A percentile compares a stretch with the other conserved stretches of the same genome.
phyloP scores from a whole-genome alignment of 257 asterid species.

The Penstemon newberryi region DNA sequence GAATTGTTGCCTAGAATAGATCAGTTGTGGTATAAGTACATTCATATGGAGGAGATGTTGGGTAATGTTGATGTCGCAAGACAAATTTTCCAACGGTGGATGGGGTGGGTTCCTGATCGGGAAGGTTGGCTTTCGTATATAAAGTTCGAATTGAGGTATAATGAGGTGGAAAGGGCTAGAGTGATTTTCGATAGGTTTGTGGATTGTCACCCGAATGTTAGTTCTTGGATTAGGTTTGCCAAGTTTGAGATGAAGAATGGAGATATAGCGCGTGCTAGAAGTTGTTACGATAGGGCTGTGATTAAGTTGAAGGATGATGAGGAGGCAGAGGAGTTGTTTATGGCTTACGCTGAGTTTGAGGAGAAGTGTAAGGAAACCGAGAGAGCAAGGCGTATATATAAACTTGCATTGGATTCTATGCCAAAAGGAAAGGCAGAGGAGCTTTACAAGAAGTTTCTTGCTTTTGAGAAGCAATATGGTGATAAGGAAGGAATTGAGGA shows the following conservation, averaged over 20 bases:
- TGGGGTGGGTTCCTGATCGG: constrained; percentile 81
- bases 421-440: constrained; percentile 54
- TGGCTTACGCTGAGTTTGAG: constrained; percentile 53
- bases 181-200: constrained; percentile 67
- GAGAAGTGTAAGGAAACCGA: constrained; percentile 54
- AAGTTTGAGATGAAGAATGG: constrained; percentile 73
- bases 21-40: constrained; percentile 83
- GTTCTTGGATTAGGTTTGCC: constrained; percentile 75
- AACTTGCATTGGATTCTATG: constrained; percentile 47
- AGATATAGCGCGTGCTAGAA: constrained; percentile 43
- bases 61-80: constrained; percentile 76
- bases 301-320: no score
- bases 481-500: constrained; percentile 31
- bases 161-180: constrained; percentile 75
- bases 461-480: constrained; percentile 54
- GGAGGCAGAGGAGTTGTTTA: no score
- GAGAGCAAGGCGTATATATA: constrained; percentile 51
- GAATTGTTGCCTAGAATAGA: constrained; percentile 73
- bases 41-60: constrained; percentile 82
- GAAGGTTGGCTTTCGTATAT: constrained; percentile 81
- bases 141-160: constrained; percentile 72
- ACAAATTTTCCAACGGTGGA: constrained; percentile 79
- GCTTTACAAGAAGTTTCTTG: constrained; percentile 47
- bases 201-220: constrained; percentile 56
- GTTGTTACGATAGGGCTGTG: constrained; percentile 43